Base-by-base conservation (phyloP, 208 protist species). In the Leishmania amazonensis region DNA sequence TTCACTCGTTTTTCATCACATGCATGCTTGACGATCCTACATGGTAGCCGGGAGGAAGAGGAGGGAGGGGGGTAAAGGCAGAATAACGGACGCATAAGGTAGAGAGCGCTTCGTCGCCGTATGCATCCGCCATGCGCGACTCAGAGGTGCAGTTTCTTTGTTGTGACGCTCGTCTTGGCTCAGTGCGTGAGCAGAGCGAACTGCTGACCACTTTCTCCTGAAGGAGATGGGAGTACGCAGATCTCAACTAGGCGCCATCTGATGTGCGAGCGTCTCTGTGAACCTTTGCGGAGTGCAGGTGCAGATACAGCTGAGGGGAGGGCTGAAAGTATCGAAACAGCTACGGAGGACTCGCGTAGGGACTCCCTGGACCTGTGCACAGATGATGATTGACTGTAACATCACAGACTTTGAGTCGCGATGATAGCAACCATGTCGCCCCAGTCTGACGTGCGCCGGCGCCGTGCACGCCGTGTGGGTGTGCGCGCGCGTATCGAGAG, bases 361-460 rank as follows among this genome's bases (percentile, higher is more conserved):
- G 54, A 58, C 54, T 58, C 54, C 6, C 9, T 49, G 47, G 19
- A 75, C 45, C 19, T 75, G 71, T 15, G 71, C 49, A n/a, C 71
- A 57, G 19, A 75, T 75, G 71, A 75, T 58, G 71, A 75, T 75
- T 60, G 54, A 78, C 35, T 62, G 75, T 78, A 62, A 62, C 73
- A 57, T 77, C 73, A 57, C 45, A 57, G 51, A 62, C 73, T 77
- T 64, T 64, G 28, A 77, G 73, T 77, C 47, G 49, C n/a, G 35
- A 77, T 77, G 73, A 77, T 35, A 62, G 73, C 73, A 62, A 62
- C 47, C 19, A 77, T 62, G 73, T 64, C 73, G 73, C 73, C 17
- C 47, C 49, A 77, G 51, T 77, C 49, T 62, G 73, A 77, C 49
- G 47, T 77, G 73, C 51, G 19, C 68, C 24, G 40, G 68, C 68